Conservation (phyloP, 495 filamentous ascomycete species). For the Penicillium silybi region DNA sequence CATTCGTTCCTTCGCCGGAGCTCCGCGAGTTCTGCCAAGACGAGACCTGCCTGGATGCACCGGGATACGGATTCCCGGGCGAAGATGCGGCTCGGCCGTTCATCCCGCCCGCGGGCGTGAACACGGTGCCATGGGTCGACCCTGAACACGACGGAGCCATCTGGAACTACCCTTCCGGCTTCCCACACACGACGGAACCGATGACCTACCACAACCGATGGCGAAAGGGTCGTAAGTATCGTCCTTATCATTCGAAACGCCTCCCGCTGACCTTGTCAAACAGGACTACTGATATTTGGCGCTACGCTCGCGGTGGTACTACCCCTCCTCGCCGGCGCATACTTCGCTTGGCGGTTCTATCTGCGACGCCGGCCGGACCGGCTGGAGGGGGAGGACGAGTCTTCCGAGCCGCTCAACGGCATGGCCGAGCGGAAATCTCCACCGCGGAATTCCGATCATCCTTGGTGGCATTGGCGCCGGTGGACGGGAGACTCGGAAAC, state of each 20-base stretch:
- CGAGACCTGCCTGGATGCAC: conserved; percentile 30
- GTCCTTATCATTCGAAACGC: neutral
- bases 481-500: conserved; percentile 22
- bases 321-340: conserved; percentile 6
- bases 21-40: conserved; percentile 35
- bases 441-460: conserved; percentile 3
- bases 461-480: conserved; percentile 40
- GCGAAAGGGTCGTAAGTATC: conserved; percentile 10
- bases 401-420: conserved; percentile 21
- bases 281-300: conserved; percentile 15
- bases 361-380: conserved; percentile 5
- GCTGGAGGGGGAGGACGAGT: conserved; percentile 13
- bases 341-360: conserved; percentile 13
- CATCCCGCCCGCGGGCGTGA: conserved; percentile 35
- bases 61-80: conserved; percentile 32
- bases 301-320: conserved; percentile 4
- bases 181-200: conserved; percentile 3
- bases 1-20: conserved; percentile 39
- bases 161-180: conserved; percentile 20
- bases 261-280: neutral
- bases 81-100: conserved; percentile 27
- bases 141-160: conserved; percentile 23
- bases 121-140: conserved; percentile 42
- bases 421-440: conserved; percentile 17
- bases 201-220: conserved; percentile 1